Evolutionary conservation across 1,284 basidiomycete genomes (phyloP).

Genomic region (Puccinia hordei): DNA sequence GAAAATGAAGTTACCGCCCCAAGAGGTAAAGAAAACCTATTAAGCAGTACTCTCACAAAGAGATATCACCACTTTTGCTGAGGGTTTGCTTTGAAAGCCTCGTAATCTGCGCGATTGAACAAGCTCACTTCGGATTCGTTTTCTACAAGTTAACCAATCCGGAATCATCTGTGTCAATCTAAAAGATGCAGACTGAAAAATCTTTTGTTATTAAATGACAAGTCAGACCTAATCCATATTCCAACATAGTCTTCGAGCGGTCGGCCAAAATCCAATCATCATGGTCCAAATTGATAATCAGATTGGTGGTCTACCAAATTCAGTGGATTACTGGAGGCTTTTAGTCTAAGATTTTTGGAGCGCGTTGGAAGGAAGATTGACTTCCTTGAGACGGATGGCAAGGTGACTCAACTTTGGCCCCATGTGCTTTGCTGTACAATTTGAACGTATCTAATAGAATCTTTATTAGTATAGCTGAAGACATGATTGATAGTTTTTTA

Average conservation of each 20-base stretch:
- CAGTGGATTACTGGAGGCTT: neutral
- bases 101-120: constrained; percentile 39
- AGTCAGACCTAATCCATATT: constrained; percentile 38
- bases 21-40: too few relatives aligned
- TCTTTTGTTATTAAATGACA: neutral
- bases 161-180: neutral
- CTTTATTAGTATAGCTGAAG: neutral
- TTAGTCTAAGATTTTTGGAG: neutral
- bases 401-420: constrained; percentile 32
- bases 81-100: constrained; percentile 40
- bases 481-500: neutral
- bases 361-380: neutral
- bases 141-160: constrained; percentile 21
- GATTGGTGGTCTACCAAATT: constrained; percentile 38
- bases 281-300: constrained; percentile 46
- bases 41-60: neutral
- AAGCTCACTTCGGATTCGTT: constrained; percentile 48
- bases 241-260: neutral
- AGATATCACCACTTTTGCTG: constrained; percentile 32
- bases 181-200: neutral
- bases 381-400: neutral
- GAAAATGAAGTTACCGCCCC: too few relatives aligned
- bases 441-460: constrained; percentile 45
- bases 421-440: constrained; percentile 49
- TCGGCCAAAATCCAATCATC: constrained; percentile 39